Percentiles rank a stretch among this genome's conserved stretches.
phyloP scores from a whole-genome alignment of 495 filamentous ascomycete species.

The Halenospora varia region DNA sequence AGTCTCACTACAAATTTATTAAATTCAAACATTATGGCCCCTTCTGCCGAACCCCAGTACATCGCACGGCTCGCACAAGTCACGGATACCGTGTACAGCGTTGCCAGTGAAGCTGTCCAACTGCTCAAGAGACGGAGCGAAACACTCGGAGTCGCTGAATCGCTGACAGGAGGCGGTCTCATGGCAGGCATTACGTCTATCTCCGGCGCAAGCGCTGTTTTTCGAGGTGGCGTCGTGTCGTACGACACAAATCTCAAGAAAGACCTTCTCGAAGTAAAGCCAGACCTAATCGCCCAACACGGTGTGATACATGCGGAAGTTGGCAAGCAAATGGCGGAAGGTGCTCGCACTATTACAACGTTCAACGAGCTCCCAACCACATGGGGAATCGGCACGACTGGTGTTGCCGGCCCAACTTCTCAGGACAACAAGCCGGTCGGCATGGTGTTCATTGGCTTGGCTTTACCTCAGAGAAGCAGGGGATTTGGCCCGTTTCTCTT shows the following conservation, averaged over 20 bases:
- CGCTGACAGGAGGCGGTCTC: slow-evolving; percentile 28
- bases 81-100: too few species aligned
- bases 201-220: slow-evolving; percentile 25
- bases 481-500: slow-evolving; percentile 27
- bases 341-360: slow-evolving; percentile 17
- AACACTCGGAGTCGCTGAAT: slow-evolving; percentile 29
- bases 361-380: slow-evolving; percentile 21
- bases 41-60: too few species aligned
- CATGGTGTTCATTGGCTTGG: not conserved
- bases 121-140: too few species aligned
- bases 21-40: too few species aligned
- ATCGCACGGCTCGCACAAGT: too few species aligned
- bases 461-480: slow-evolving; percentile 3
- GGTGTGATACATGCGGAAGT: slow-evolving; percentile 32
- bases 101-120: too few species aligned
- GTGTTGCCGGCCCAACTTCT: slow-evolving; percentile 19
- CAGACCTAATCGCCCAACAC: slow-evolving; percentile 27
- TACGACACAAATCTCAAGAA: slow-evolving; percentile 31
- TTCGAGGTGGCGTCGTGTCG: slow-evolving; percentile 31
- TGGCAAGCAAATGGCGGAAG: slow-evolving; percentile 30
- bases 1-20: too few species aligned
- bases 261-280: slow-evolving; percentile 22
- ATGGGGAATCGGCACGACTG: slow-evolving; percentile 31
- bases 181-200: slow-evolving; percentile 28
- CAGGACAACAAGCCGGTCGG: not conserved